Evolutionary conservation across 805 yeast genomes (phyloP).

Genomic region (Tetrapisispora iriomotensis): DNA sequence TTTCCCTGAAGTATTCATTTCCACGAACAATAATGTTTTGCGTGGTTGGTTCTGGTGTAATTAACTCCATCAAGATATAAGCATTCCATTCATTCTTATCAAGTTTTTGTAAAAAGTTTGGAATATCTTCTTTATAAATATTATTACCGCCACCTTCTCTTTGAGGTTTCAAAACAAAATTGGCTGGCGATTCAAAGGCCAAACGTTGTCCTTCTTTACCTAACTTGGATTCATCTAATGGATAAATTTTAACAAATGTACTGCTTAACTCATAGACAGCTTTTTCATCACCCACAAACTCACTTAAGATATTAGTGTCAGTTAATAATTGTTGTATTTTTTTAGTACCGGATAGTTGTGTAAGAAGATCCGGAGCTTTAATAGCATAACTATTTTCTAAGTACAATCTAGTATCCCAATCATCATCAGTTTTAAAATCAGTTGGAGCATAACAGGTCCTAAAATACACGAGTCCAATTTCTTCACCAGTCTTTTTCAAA

Average conservation of each 20-base stretch:
- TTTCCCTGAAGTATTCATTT: constrained; percentile 53
- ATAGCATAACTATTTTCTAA: constrained; percentile 73
- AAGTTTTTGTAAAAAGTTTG: constrained; percentile 49
- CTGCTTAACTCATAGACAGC: constrained; percentile 26
- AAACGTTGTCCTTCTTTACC: constrained; percentile 56
- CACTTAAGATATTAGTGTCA: constrained; percentile 36
- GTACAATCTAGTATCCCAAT: constrained; percentile 69
- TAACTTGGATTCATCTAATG: constrained; percentile 60
- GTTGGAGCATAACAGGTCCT: constrained; percentile 82
- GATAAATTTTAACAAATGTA: constrained; percentile 82
- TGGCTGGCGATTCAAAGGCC: constrained; percentile 58
- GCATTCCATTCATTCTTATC: constrained; percentile 76
- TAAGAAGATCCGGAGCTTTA: constrained; percentile 82
- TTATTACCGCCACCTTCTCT: constrained; percentile 99
- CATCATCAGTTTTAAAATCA: constrained; percentile 55
- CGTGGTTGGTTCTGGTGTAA: constrained; percentile 56
- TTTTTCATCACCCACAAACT: constrained; percentile 32
- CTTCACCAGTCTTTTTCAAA: constrained; percentile 47
- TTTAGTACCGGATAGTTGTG: constrained; percentile 89
- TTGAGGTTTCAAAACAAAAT: constrained; percentile 88
- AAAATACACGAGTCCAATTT: constrained; percentile 81
- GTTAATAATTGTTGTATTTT: constrained; percentile 88
- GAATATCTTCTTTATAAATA: constrained; percentile 79
- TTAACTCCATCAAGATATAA: constrained; percentile 88
- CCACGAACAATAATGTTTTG: constrained; percentile 64